These are phyloP conservation scores for Cladosporium velox DNA, from an alignment of 2,329 filamentous ascomycete genomes.

Conservation along the genomic window DNA sequence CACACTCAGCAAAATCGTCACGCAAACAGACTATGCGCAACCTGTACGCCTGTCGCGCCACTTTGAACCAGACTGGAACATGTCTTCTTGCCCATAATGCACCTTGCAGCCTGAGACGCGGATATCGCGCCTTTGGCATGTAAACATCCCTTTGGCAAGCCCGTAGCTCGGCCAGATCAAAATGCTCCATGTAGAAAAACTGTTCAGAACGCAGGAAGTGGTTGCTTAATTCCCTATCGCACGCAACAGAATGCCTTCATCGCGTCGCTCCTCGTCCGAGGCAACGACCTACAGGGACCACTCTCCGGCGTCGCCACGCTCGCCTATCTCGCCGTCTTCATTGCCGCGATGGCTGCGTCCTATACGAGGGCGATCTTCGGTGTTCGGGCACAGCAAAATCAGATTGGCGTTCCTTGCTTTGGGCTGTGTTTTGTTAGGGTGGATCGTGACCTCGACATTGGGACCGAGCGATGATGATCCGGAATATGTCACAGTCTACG, in stretches of 20 bases:
- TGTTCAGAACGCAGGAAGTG: not conserved
- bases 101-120: conserved; percentile 16
- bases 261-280: conserved; percentile 27
- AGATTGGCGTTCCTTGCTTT: conserved; percentile 30
- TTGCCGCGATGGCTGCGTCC: conserved; percentile 35
- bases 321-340: conserved; percentile 30
- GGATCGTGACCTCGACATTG: conserved; percentile 34
- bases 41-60: not conserved
- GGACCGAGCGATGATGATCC: conserved; percentile 23
- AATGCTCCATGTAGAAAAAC: not conserved
- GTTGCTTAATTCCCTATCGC: not conserved
- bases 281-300: conserved; percentile 28
- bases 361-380: conserved; percentile 20
- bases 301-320: conserved; percentile 29
- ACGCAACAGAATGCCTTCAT: conserved; percentile 25
- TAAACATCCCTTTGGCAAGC: conserved; percentile 18
- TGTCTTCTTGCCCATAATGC: not conserved
- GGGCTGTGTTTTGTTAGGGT: conserved; percentile 35
- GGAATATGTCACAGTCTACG: conserved; percentile 19
- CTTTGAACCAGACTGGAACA: conserved; percentile 8
- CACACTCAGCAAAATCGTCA: not conserved
- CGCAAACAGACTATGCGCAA: not conserved
- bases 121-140: conserved; percentile 19
- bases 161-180: not conserved
- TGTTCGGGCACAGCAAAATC: conserved; percentile 27